Base-by-base conservation (phyloP, 1,284 basidiomycete genomes). In the Rhizoctonia solani region DNA sequence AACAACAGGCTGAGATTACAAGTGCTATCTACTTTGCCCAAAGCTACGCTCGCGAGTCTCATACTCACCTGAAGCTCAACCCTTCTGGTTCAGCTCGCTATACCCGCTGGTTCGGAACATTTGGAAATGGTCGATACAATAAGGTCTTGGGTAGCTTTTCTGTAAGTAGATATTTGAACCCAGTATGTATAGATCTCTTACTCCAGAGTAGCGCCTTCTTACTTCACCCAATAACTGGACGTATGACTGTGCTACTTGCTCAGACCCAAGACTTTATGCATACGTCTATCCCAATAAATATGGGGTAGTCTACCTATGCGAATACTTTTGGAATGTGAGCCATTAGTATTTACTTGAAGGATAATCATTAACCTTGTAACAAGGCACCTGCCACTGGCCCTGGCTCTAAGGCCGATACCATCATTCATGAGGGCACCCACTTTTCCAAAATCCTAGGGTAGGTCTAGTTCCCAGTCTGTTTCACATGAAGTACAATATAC, bases 341-440 rank as follows among this genome's bases (percentile, higher is more conserved):
- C 9, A 9, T 39, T 21, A 8, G 30, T 32, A 5, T 8, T 37
- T 14, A n/a, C n/a, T n/a, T n/a, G n/a, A 16, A 5, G 53, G 19
- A 21, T 56, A 25, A 8, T 37, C 14, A 16, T 30, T 42, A 21
- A 21, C 13, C 11, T 14, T 16, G 23, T 30, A 9, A 25, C 25
- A n/a, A 65, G 61, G 68, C 68, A 41, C 68, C 68, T 16, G 54
- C 54, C 5, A 54, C 53, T 27, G 68, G 68, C 29, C 44, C 68
- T 16, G 63, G 65, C 21, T 69, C 68, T 21, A 34, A 41, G 9
- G 61, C 61, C 5, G 68, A 65, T 14, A 69, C 68, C 9, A 65
- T 69, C 37, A 66, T 69, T 30, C 68, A 69, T 32, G 68, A 69
- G 32, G 65, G 47, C 0, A 55, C 61, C n/a, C 68, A 69, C 61